phyloP scores from a whole-genome alignment of 2,329 filamentous ascomycete species.

The Trichoderma sp. region DNA sequence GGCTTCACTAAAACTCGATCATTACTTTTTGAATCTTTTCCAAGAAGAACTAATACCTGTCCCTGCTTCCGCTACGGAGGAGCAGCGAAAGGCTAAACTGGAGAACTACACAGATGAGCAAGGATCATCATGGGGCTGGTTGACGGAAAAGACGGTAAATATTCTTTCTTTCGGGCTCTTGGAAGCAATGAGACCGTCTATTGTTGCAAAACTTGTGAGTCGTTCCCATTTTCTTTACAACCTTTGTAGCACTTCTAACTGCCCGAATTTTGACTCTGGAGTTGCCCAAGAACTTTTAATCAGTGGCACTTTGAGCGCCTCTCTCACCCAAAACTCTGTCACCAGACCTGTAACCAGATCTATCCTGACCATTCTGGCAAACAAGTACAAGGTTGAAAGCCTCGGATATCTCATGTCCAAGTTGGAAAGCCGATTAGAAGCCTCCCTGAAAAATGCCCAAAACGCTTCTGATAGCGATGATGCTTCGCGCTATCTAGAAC shows the following conservation, averaged over 20 bases:
- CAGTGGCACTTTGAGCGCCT: slow-evolving; percentile 28
- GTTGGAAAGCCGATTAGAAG: slow-evolving; percentile 31
- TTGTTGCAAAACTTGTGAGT: slow-evolving; percentile 40
- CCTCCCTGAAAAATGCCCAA: slow-evolving; percentile 24
- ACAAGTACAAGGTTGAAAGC: slow-evolving; percentile 46
- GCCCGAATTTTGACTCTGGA: slow-evolving; percentile 34
- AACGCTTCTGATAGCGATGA: slow-evolving; percentile 17
- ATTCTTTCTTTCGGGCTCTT: slow-evolving; percentile 43
- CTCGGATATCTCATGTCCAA: slow-evolving; percentile 30
- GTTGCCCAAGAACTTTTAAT: slow-evolving; percentile 40
- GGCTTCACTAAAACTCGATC: slow-evolving; percentile 34
- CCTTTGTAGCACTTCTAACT: slow-evolving; percentile 4
- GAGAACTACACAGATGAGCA: neutral
- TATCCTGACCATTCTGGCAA: slow-evolving; percentile 46
- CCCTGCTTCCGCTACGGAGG: slow-evolving; percentile 16
- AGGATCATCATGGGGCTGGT: slow-evolving; percentile 35
- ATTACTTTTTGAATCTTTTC: slow-evolving; percentile 42
- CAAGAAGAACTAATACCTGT: slow-evolving; percentile 33
- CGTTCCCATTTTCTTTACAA: neutral
- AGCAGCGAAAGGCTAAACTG: slow-evolving; percentile 7
- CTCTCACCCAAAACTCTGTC: slow-evolving; percentile 15
- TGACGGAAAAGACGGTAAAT: slow-evolving; percentile 35
- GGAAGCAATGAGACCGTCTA: slow-evolving; percentile 38
- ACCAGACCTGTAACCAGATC: slow-evolving; percentile 35
- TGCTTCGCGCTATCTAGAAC: slow-evolving; percentile 27